Evolutionary conservation across 768 basidiomycete genomes (phyloP).

Genomic region (Russula emetica): DNA sequence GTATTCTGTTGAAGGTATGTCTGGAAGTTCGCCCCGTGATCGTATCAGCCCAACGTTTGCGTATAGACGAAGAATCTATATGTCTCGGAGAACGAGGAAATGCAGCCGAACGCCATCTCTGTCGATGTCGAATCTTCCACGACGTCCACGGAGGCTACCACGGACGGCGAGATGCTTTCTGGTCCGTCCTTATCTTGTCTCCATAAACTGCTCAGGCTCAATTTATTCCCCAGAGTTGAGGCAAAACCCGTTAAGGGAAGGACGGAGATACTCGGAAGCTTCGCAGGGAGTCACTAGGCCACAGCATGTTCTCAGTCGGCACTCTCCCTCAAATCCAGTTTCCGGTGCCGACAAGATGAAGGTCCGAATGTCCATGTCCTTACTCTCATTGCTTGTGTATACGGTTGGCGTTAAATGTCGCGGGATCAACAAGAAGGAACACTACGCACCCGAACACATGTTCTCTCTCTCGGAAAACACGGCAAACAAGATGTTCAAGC

Average conservation of each 20-base stretch:
- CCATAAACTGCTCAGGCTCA: neutral
- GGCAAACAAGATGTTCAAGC: conserved; percentile 70
- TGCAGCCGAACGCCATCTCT: conserved; percentile 35
- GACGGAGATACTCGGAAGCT: conserved; percentile 32
- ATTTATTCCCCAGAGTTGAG: conserved; percentile 22
- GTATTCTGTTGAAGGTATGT: conserved; percentile 77
- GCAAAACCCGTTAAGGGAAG: conserved; percentile 29
- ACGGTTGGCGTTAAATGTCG: conserved; percentile 94
- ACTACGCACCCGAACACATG: conserved; percentile 82
- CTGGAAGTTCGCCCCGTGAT: neutral
- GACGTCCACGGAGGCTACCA: conserved; percentile 37
- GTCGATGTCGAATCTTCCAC: conserved; percentile 44
- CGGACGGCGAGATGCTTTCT: conserved; percentile 31
- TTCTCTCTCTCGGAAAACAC: conserved; percentile 89
- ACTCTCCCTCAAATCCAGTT: conserved; percentile 20
- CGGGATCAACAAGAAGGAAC: conserved; percentile 81
- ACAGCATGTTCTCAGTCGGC: conserved; percentile 37
- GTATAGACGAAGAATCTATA: conserved; percentile 74
- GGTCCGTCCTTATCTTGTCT: conserved; percentile 13
- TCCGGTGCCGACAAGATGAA: conserved; percentile 36
- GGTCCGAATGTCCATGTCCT: conserved; percentile 66
- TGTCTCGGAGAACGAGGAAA: conserved; percentile 40
- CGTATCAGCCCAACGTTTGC: neutral
- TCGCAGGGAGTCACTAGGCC: conserved; percentile 41
- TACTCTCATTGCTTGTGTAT: conserved; percentile 80